Conservation (phyloP, 371 early-diverging fungal genomes). For the Syncephalastrum monosporum region DNA sequence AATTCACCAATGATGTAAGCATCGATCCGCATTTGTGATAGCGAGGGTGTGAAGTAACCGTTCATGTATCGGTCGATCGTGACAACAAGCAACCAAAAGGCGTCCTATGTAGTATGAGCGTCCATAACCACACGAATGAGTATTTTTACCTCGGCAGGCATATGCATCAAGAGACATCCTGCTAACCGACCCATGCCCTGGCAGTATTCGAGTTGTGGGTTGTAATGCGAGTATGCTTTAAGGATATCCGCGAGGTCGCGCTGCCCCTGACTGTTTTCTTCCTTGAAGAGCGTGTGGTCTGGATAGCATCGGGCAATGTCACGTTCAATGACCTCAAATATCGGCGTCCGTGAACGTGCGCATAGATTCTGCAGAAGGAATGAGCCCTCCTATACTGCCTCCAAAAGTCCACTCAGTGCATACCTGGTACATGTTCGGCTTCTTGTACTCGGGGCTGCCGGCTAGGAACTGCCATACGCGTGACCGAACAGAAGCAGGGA, state of each 20-base stretch:
- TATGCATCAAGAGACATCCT: constrained; percentile 88
- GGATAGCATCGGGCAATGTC: constrained; percentile 88
- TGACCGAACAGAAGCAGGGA: constrained; percentile 74
- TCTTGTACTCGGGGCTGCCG: constrained; percentile 43
- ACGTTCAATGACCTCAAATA: constrained; percentile 81
- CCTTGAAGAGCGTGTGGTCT: constrained; percentile 72
- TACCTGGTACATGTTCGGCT: constrained; percentile 53
- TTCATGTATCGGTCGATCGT: constrained; percentile 74
- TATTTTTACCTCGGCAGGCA: constrained; percentile 65
- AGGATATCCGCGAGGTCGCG: constrained; percentile 70
- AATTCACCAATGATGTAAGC: constrained; percentile 83
- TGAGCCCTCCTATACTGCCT: not conserved
- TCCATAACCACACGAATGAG: not conserved
- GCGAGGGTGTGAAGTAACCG: constrained; percentile 75
- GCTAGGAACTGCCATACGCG: constrained; percentile 75
- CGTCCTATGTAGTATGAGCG: constrained; percentile 46
- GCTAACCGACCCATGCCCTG: constrained; percentile 96
- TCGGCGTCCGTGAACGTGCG: constrained; percentile 17
- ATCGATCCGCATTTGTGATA: constrained; percentile 79
- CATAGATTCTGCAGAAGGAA: constrained; percentile 12
- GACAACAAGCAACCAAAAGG: constrained; percentile 87
- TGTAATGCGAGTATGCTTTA: constrained; percentile 88
- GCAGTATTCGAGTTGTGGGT: constrained; percentile 90
- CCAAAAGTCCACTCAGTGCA: too few species aligned
- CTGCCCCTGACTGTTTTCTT: constrained; percentile 69